Conservation (phyloP, 345 rosid genomes). For the Eutrema heterophyllum region DNA sequence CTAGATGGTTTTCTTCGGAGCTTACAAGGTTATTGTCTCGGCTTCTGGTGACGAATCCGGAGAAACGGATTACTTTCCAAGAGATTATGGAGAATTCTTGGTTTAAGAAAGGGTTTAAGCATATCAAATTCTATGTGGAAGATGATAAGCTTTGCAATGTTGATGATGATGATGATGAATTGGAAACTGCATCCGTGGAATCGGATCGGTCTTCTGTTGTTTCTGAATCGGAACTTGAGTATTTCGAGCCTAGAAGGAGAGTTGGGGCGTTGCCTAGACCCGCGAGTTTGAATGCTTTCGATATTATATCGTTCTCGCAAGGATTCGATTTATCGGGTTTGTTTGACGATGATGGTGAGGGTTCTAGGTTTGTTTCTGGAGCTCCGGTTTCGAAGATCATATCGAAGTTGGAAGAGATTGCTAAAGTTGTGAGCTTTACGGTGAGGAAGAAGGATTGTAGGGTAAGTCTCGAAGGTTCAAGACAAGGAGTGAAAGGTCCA, state of each 20-base stretch:
- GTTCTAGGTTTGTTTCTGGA: slow-evolving; percentile 56
- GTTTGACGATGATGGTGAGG: slow-evolving; percentile 74
- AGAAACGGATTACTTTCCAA: slow-evolving; percentile 57
- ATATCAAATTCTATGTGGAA: slow-evolving; percentile 56
- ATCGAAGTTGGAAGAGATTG: slow-evolving; percentile 75
- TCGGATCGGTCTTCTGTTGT: slow-evolving; percentile 38
- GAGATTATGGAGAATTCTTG: slow-evolving; percentile 72
- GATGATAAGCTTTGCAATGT: slow-evolving; percentile 47
- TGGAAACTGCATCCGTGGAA: slow-evolving; percentile 21
- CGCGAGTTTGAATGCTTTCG: slow-evolving; percentile 71
- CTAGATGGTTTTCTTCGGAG: slow-evolving; percentile 68
- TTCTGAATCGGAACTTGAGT: slow-evolving; percentile 55
- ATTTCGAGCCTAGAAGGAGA: slow-evolving; percentile 31
- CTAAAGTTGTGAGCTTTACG: slow-evolving; percentile 52
- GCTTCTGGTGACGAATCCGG: slow-evolving; percentile 67
- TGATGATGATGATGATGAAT: slow-evolving; percentile 36
- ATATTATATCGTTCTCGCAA: slow-evolving; percentile 64
- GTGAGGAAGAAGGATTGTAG: slow-evolving; percentile 81
- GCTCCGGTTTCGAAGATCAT: slow-evolving; percentile 64
- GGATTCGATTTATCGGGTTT: slow-evolving; percentile 63
- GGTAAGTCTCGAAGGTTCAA: slow-evolving; percentile 63
- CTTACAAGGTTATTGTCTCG: slow-evolving; percentile 41
- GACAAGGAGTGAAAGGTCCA: slow-evolving; percentile 66
- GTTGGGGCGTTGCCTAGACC: slow-evolving; percentile 51
- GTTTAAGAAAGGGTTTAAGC: slow-evolving; percentile 70